Conservation (phyloP, 2,329 filamentous ascomycete species). For the Fusarium decemcellulare region DNA sequence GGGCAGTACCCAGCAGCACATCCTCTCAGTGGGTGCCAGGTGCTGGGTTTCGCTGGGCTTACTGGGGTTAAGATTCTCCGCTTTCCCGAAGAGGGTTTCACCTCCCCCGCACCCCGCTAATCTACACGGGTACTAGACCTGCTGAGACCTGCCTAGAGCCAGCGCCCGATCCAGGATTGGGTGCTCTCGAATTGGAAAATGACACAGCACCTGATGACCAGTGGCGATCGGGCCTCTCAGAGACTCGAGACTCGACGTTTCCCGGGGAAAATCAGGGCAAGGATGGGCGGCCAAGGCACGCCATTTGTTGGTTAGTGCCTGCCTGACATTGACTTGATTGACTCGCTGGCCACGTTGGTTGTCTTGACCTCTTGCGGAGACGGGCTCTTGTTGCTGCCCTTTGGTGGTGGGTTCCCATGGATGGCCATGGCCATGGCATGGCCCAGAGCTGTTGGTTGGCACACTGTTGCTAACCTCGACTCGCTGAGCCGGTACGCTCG, state of each 20-base stretch:
- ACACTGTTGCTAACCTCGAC: conserved; percentile 9
- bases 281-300: conserved; percentile 17
- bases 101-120: conserved; percentile 48
- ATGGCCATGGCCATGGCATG: too few species aligned
- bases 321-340: conserved; percentile 1
- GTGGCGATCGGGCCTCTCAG: conserved; percentile 10
- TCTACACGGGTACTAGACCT: conserved; percentile 36
- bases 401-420: not conserved
- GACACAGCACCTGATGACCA: conserved; percentile 35
- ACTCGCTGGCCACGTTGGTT: conserved; percentile 3
- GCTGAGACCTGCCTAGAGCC: conserved; percentile 21
- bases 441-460: not conserved
- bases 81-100: conserved; percentile 45
- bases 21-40: conserved; percentile 19
- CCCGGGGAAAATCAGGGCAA: conserved; percentile 30
- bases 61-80: conserved; percentile 42
- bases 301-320: conserved; percentile 1
- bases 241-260: conserved; percentile 17
- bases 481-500: conserved; percentile 20
- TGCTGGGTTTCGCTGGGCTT: not conserved
- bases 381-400: conserved; percentile 3
- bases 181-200: conserved; percentile 32
- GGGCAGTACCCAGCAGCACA: conserved; percentile 25
- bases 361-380: conserved; percentile 3
- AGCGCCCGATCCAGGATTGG: conserved; percentile 19